phyloP scores from a whole-genome alignment of 306 rosid species.

The Prunus davidiana region DNA sequence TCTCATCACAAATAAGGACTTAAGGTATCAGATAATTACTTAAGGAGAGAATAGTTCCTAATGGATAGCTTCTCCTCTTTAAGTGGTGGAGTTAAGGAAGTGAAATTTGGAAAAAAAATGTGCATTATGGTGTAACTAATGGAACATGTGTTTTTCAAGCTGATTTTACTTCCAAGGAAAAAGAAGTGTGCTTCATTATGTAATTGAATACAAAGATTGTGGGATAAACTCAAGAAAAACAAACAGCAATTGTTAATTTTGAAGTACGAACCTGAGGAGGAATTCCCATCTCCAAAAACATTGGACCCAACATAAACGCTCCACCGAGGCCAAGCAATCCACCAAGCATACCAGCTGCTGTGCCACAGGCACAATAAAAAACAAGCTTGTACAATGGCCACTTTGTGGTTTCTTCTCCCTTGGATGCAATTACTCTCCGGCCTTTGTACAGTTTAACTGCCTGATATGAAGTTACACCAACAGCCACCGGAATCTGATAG shows the following conservation, averaged over 20 bases:
- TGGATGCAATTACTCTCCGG: constrained; percentile 55
- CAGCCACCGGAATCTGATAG: constrained; percentile 53
- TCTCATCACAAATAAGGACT: not conserved
- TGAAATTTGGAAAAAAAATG: too few species aligned
- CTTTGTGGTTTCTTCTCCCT: constrained; percentile 36
- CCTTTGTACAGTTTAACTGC: constrained; percentile 61
- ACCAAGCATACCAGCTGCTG: constrained; percentile 68
- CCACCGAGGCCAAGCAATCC: constrained; percentile 88
- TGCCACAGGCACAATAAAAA: constrained; percentile 45
- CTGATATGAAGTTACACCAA: constrained; percentile 64
- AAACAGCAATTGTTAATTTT: not conserved
- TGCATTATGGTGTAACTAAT: not conserved
- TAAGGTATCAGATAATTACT: not conserved
- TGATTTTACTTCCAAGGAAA: not conserved
- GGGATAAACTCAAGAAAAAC: not conserved
- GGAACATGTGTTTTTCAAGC: not conserved
- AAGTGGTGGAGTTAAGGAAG: too few species aligned
- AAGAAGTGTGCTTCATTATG: not conserved
- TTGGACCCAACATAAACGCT: constrained; percentile 78
- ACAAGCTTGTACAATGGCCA: constrained; percentile 38
- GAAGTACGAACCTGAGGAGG: constrained; percentile 63
- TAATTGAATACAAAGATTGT: not conserved
- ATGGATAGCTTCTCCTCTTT: too few species aligned
- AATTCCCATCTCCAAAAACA: constrained; percentile 69
- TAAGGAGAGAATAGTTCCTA: too few species aligned